Conservation (phyloP, 345 rosid genomes). For the Geranium rotundifolium region DNA sequence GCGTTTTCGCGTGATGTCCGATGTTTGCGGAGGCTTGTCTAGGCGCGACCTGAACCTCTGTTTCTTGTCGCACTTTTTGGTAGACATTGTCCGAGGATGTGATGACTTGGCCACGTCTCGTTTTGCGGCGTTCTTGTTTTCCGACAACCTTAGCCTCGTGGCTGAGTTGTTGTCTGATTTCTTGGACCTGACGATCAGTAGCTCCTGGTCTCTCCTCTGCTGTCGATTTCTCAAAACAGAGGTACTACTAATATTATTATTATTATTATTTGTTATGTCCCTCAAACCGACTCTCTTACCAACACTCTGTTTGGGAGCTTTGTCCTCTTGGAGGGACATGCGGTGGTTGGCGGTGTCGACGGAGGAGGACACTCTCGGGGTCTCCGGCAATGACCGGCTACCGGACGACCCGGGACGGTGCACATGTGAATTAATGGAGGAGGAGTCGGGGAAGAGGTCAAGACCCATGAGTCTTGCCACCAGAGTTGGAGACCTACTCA, state of each 20-base stretch:
- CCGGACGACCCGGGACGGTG: slow-evolving; percentile 13
- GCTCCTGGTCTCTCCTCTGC: not conserved
- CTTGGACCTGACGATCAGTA: slow-evolving; percentile 9
- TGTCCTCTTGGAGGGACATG: slow-evolving; percentile 62
- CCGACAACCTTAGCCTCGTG: slow-evolving; percentile 22
- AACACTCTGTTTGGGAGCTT: slow-evolving; percentile 54
- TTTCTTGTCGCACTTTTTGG: not conserved
- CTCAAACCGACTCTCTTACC: slow-evolving; percentile 43
- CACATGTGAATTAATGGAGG: slow-evolving; percentile 12
- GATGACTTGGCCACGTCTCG: no score
- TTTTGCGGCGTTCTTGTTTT: not conserved
- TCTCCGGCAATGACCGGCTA: slow-evolving; percentile 69
- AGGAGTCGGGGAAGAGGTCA: slow-evolving; percentile 60
- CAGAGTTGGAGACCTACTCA: slow-evolving; percentile 57
- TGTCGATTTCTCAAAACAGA: not conserved
- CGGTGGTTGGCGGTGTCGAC: slow-evolving; percentile 40
- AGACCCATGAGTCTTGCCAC: slow-evolving; percentile 98
- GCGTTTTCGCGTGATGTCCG: slow-evolving; percentile 27
- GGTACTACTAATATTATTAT: no score
- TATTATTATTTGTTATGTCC: slow-evolving; percentile 54
- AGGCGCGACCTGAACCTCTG: slow-evolving; percentile 15
- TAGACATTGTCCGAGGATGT: slow-evolving; percentile 20
- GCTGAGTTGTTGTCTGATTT: slow-evolving; percentile 22
- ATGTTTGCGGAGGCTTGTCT: slow-evolving; percentile 35
- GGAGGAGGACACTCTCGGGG: slow-evolving; percentile 68